phyloP scores from a whole-genome alignment of 306 rosid species.

The Corylus americana region DNA sequence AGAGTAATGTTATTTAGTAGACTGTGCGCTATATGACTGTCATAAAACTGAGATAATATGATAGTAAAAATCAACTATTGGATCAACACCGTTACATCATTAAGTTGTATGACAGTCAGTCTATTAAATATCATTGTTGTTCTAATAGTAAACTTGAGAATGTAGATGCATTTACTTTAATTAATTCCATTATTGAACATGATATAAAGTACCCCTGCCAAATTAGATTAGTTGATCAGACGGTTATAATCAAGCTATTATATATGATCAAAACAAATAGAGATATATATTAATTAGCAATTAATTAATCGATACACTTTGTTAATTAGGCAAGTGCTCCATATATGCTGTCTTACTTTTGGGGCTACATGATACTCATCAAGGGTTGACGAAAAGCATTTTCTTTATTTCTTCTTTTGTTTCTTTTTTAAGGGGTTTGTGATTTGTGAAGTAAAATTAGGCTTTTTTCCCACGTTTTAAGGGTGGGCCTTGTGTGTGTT shows the following conservation, averaged over 20 bases:
- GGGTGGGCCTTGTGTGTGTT: neutral
- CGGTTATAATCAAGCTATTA: neutral
- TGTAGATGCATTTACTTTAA: too few species aligned
- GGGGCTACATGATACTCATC: neutral
- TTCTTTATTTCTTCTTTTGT: neutral
- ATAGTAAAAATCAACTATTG: too few species aligned
- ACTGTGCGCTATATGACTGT: too few species aligned
- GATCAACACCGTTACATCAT: too few species aligned
- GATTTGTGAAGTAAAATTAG: neutral
- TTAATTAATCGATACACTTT: neutral
- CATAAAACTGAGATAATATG: too few species aligned
- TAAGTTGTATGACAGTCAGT: too few species aligned
- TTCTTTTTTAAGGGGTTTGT: neutral
- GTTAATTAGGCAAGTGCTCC: neutral
- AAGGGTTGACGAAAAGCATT: neutral
- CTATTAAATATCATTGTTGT: too few species aligned
- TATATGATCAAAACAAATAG: neutral
- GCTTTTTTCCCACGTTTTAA: conserved; percentile 15
- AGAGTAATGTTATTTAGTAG: too few species aligned
- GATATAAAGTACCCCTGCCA: too few species aligned
- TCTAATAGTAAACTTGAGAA: too few species aligned
- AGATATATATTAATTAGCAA: neutral
- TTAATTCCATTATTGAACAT: too few species aligned
- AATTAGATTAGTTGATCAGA: neutral
- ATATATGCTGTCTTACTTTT: neutral